These are phyloP conservation scores for Peziza echinospora DNA, from an alignment of 495 filamentous ascomycete genomes.

Conservation along the genomic window DNA sequence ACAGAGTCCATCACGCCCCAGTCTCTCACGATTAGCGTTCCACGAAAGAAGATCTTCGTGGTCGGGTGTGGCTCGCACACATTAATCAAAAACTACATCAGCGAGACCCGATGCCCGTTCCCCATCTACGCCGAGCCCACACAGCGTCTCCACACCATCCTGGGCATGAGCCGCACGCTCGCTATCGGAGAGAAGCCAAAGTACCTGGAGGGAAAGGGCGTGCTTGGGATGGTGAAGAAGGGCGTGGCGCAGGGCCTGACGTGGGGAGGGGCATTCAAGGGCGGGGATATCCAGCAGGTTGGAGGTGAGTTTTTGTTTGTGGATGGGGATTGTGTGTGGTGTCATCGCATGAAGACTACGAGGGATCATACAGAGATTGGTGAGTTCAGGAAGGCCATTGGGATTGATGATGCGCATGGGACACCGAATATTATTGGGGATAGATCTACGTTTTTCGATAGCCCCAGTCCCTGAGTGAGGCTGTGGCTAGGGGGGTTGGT, in stretches of 20 bases:
- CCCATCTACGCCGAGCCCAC: conserved; percentile 68
- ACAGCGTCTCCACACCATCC: conserved; percentile 40
- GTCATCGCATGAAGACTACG: conserved; percentile 62
- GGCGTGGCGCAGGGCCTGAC: conserved; percentile 37
- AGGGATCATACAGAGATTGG: conserved; percentile 54
- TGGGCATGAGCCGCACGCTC: conserved; percentile 49
- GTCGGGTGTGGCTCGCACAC: conserved; percentile 60
- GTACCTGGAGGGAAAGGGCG: conserved; percentile 34
- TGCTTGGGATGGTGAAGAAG: conserved; percentile 25
- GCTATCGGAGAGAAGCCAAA: conserved; percentile 39
- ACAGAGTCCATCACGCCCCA: no score
- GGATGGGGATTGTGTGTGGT: conserved; percentile 47
- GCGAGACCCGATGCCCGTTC: conserved; percentile 43
- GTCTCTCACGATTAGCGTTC: no score
- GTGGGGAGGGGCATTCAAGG: conserved; percentile 34
- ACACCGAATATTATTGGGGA: no score
- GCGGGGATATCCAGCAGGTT: conserved; percentile 46
- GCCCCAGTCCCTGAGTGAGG: no score
- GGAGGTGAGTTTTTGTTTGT: conserved; percentile 62
- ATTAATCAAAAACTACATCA: conserved; percentile 46
- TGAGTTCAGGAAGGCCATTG: conserved; percentile 25
- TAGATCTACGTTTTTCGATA: no score
- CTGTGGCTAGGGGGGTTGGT: no score
- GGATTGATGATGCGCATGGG: neutral
- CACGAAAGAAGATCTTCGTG: conserved; percentile 26